A percentile compares a stretch with the other conserved stretches of the same genome.
These are phyloP conservation scores for Neocatenulostroma microsporum DNA, from an alignment of 2,329 filamentous ascomycete genomes.

Conservation along the genomic window DNA sequence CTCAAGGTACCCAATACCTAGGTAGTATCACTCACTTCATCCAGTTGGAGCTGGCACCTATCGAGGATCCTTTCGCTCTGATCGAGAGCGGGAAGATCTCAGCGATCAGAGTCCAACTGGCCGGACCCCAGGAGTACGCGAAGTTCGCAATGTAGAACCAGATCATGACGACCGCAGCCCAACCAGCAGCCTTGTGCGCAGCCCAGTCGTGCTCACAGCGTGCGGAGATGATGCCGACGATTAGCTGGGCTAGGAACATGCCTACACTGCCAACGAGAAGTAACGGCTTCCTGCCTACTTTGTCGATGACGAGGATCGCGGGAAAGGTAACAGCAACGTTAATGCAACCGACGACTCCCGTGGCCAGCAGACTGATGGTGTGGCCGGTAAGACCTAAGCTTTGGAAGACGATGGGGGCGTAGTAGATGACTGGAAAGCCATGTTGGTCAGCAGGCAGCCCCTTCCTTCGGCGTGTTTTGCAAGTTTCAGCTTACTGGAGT, in stretches of 20 bases:
- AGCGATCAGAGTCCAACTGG: conserved; percentile 60
- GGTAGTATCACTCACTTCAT: too few species aligned
- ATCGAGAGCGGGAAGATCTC: conserved; percentile 68
- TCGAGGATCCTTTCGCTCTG: conserved; percentile 61
- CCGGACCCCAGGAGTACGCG: conserved; percentile 68
- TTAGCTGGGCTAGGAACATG: conserved; percentile 45
- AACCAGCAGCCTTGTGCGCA: conserved; percentile 54
- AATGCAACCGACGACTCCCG: conserved; percentile 62
- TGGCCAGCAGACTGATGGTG: conserved; percentile 54
- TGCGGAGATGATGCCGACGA: conserved; percentile 33
- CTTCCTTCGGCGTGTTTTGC: background rate
- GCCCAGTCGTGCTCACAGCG: conserved; percentile 56
- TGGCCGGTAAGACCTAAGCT: conserved; percentile 40
- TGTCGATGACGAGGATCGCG: conserved; percentile 58
- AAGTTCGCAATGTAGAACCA: conserved; percentile 72
- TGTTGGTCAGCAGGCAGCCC: too few species aligned
- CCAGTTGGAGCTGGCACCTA: conserved; percentile 50
- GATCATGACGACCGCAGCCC: conserved; percentile 61
- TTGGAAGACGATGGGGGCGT: conserved; percentile 45
- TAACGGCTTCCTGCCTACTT: conserved; percentile 37
- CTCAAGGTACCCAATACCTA: too few species aligned
- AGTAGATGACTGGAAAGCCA: conserved; percentile 38
- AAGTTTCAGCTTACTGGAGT: conserved; percentile 36
- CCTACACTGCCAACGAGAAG: conserved; percentile 31
- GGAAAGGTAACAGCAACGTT: conserved; percentile 63